A percentile compares a stretch with the other conserved stretches of the same genome.
These are phyloP conservation scores for Fusarium circinatum DNA, from an alignment of 2,329 filamentous ascomycete species.

Conservation along the genomic window DNA sequence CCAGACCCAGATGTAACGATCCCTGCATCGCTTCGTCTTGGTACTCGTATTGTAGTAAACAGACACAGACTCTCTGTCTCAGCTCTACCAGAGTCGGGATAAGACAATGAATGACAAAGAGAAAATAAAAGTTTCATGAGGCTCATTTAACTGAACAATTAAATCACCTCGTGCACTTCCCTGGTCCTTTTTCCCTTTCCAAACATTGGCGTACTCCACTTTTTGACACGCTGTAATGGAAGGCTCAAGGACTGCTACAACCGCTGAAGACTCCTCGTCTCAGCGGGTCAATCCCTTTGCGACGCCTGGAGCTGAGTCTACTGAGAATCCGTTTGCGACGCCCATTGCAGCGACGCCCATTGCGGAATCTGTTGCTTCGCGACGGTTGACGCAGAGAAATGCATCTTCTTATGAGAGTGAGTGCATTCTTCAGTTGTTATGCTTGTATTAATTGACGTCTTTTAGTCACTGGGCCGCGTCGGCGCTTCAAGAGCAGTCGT, in stretches of 20 bases:
- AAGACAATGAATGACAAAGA: background rate
- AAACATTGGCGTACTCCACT: slow-evolving; percentile 27
- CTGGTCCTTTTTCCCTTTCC: slow-evolving; percentile 6
- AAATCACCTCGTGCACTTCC: background rate
- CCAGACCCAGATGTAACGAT: background rate
- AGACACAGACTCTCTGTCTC: background rate
- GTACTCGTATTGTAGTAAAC: background rate
- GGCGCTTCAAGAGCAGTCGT: slow-evolving; percentile 43
- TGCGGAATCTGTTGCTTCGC: slow-evolving; percentile 30
- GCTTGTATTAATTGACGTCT: background rate
- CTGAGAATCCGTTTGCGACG: slow-evolving; percentile 37
- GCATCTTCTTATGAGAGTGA: slow-evolving; percentile 31
- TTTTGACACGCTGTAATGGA: slow-evolving; percentile 21
- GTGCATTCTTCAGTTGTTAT: background rate
- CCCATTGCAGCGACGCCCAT: slow-evolving; percentile 32
- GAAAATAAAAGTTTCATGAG: background rate
- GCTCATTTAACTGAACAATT: slow-evolving; percentile 10
- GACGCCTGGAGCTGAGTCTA: slow-evolving; percentile 23
- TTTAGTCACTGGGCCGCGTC: slow-evolving; percentile 41
- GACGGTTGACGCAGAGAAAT: slow-evolving; percentile 16
- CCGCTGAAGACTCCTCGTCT: slow-evolving; percentile 15
- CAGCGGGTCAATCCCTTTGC: slow-evolving; percentile 19
- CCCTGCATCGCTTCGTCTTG: background rate
- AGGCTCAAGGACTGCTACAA: slow-evolving; percentile 25
- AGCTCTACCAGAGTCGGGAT: background rate